phyloP scores from a whole-genome alignment of 257 asterid species.

The Salvia miltiorrhiza region DNA sequence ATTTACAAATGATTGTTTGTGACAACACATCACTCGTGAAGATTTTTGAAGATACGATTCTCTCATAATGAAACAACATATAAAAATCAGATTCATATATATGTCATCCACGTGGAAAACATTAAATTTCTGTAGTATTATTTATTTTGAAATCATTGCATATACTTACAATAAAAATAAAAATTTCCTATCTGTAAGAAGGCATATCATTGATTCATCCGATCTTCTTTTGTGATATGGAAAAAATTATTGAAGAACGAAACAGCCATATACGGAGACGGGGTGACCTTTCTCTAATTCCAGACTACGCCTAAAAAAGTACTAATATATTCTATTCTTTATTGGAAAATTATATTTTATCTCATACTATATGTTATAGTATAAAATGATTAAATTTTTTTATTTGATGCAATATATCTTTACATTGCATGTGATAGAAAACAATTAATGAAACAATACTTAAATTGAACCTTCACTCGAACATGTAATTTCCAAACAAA shows the following conservation, averaged over 20 bases:
- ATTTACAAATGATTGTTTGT: neutral
- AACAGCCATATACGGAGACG: no score
- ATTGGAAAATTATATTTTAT: no score
- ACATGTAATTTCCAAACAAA: no score
- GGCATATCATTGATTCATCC: neutral
- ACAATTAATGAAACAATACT: no score
- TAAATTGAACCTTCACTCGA: no score
- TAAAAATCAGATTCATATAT: neutral
- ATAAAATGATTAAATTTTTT: no score
- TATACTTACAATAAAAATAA: neutral
- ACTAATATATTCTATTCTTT: neutral
- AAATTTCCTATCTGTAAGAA: neutral
- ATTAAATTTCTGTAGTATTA: neutral
- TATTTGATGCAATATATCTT: no score
- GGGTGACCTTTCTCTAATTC: neutral
- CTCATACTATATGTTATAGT: no score
- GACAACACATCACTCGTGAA: neutral
- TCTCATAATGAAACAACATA: neutral
- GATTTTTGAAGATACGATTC: neutral
- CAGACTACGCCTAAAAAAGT: neutral
- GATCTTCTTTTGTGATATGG: neutral
- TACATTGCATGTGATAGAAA: no score
- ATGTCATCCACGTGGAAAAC: neutral
- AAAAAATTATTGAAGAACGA: neutral
- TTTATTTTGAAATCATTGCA: neutral